Evolutionary conservation across 1,284 basidiomycete genomes (phyloP).

Genomic region (Puccinia hordei): DNA sequence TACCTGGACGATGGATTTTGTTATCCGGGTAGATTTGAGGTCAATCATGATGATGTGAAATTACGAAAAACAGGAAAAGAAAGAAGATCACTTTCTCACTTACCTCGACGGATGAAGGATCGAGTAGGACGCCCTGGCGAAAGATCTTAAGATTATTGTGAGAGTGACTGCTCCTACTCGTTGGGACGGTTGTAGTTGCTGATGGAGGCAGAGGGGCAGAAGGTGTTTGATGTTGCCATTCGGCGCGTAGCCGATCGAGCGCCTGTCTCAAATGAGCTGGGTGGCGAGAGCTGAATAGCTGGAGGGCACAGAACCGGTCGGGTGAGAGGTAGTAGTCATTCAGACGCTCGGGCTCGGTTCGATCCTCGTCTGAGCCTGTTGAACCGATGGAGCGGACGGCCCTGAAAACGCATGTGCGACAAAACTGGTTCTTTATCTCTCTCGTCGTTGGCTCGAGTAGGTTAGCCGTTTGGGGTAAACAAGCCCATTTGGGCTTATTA

Average conservation of each 20-base stretch:
- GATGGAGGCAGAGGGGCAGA: not conserved
- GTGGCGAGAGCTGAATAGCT: conserved; percentile 5
- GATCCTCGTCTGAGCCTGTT: too few relatives aligned
- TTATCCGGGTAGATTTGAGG: too few relatives aligned
- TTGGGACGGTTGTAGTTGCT: not conserved
- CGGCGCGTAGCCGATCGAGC: conserved; percentile 3
- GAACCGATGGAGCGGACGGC: not conserved
- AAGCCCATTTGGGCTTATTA: conserved; percentile 43
- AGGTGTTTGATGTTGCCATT: conserved; percentile 7
- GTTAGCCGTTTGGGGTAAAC: not conserved
- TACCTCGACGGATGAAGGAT: conserved; percentile 24
- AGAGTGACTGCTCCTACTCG: not conserved
- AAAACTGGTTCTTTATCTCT: conserved; percentile 21
- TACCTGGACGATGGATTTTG: not conserved
- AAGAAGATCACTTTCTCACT: not conserved
- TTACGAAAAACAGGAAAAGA: too few relatives aligned
- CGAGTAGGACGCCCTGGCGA: not conserved
- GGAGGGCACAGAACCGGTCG: conserved; percentile 30
- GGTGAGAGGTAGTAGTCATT: conserved; percentile 29
- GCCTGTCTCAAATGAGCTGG: not conserved
- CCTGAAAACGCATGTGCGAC: conserved; percentile 44
- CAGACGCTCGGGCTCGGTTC: not conserved
- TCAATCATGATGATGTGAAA: too few relatives aligned
- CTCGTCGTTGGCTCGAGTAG: not conserved
- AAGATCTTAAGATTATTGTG: conserved; percentile 46